phyloP scores from a whole-genome alignment of 2,329 filamentous ascomycete species.

The Cladophialophora chaetospira region DNA sequence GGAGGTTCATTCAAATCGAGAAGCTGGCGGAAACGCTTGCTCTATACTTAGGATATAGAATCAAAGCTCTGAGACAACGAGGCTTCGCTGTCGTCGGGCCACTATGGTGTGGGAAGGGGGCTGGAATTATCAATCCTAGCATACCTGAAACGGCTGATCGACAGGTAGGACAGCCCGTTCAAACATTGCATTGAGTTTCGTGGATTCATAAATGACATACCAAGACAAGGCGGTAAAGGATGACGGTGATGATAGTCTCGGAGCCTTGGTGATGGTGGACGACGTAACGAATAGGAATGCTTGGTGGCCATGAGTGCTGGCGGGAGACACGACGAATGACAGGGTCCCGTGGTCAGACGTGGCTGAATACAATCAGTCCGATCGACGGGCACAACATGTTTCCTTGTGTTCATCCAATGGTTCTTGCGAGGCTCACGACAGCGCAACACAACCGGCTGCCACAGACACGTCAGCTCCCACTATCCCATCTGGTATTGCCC shows the following conservation, averaged over 20 bases:
- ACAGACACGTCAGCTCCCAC: constrained; percentile 18
- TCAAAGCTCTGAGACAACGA: neutral
- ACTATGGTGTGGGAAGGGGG: too few species aligned
- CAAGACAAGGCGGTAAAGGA: neutral
- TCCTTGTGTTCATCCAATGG: neutral
- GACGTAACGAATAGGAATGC: neutral
- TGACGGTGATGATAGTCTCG: neutral
- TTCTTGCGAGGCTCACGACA: constrained; percentile 3
- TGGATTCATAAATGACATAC: neutral
- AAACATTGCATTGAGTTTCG: neutral
- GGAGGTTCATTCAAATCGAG: neutral
- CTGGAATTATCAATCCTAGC: too few species aligned
- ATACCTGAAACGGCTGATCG: neutral
- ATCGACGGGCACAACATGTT: neutral
- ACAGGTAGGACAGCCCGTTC: neutral
- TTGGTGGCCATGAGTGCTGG: neutral
- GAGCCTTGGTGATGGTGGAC: too few species aligned
- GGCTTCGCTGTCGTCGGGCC: too few species aligned
- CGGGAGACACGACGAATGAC: neutral
- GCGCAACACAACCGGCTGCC: constrained; percentile 1
- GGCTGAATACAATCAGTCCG: neutral
- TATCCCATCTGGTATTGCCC: constrained; percentile 2
- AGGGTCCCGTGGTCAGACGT: neutral
- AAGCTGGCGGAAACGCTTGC: neutral
- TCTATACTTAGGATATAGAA: neutral